Evolutionary conservation across 1,284 basidiomycete species (phyloP).

Genomic region (Stygiomarasmius scandens): DNA sequence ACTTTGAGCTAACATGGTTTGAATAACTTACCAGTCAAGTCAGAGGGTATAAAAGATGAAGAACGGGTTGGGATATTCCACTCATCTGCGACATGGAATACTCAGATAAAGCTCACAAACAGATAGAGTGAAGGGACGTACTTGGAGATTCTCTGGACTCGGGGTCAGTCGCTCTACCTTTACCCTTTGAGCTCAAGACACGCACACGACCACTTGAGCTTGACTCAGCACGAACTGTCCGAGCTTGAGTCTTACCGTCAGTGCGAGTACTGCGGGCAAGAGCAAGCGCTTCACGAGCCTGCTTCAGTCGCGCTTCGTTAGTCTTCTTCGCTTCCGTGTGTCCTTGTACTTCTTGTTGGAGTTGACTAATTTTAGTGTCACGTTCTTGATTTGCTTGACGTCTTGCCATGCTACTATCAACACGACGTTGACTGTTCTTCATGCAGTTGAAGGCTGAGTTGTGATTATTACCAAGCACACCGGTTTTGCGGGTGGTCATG

Average conservation of each 20-base stretch:
- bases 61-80: too few relatives aligned
- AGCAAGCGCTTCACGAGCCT: background rate
- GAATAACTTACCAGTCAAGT: too few relatives aligned
- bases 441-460: background rate
- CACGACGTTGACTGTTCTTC: background rate
- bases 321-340: background rate
- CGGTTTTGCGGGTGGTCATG: slow-evolving; percentile 11
- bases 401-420: background rate
- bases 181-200: background rate
- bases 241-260: background rate
- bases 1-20: too few relatives aligned
- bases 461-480: slow-evolving; percentile 17
- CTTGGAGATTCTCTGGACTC: too few relatives aligned
- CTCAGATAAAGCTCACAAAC: too few relatives aligned
- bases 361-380: background rate
- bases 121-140: too few relatives aligned
- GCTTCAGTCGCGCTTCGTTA: background rate
- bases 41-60: too few relatives aligned
- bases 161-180: background rate
- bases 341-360: background rate
- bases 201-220: background rate
- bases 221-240: background rate
- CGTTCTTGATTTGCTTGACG: background rate
- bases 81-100: too few relatives aligned
- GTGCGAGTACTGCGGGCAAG: background rate